A percentile compares a stretch with the other conserved stretches of the same genome.
Conservation (phyloP, 2,329 filamentous ascomycete genomes). For the Penicillium sp. region DNA sequence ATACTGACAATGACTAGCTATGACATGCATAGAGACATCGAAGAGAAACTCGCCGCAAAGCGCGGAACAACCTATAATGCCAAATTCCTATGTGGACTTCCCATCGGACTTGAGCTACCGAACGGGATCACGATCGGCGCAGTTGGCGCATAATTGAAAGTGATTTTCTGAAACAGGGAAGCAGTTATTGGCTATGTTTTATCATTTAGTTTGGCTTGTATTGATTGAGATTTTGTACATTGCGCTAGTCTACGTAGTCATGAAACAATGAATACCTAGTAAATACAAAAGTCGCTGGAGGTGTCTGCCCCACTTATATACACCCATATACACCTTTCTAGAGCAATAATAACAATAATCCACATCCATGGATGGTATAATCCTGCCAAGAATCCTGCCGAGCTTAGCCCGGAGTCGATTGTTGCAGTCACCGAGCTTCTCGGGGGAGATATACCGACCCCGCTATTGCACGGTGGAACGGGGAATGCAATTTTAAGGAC, state of each 20-base stretch:
- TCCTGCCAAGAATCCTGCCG: background rate
- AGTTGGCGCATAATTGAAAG: background rate
- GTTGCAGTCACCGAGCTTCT: background rate
- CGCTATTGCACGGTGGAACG: background rate
- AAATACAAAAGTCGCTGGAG: background rate
- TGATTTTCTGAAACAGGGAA: background rate
- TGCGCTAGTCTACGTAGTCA: background rate
- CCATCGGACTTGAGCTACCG: constrained; percentile 46
- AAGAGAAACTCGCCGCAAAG: constrained; percentile 47
- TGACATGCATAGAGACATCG: constrained; percentile 59
- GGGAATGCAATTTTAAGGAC: background rate
- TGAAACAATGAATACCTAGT: background rate
- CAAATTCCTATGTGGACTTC: constrained; percentile 48
- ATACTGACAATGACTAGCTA: constrained; percentile 43
- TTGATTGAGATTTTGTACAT: constrained; percentile 4
- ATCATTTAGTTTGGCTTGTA: constrained; percentile 3
- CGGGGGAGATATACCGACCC: background rate
- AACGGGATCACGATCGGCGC: constrained; percentile 30
- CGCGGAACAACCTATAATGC: constrained; percentile 34
- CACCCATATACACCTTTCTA: background rate
- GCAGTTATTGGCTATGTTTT: background rate
- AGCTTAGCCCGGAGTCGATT: background rate
- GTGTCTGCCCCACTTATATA: background rate
- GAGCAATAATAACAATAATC: constrained; percentile 4
- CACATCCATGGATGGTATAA: too few species aligned